These are phyloP conservation scores for Russula olivacea DNA, from an alignment of 768 basidiomycete species.

Conservation along the genomic window DNA sequence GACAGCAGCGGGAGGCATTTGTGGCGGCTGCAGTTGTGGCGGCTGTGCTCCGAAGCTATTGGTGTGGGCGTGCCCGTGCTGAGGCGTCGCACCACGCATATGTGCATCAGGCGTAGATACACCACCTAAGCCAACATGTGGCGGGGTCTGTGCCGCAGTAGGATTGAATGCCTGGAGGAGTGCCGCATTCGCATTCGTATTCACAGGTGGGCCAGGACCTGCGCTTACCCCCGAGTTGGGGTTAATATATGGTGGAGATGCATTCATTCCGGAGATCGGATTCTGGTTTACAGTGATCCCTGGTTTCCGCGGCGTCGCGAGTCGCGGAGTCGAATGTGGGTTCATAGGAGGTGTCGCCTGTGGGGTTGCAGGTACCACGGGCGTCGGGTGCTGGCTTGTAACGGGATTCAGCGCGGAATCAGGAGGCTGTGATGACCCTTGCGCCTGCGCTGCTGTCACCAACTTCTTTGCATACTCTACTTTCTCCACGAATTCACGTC, in stretches of 20 bases:
- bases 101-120: conserved; percentile 1
- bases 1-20: conserved; percentile 8
- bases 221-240: not conserved
- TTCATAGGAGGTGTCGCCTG: conserved; percentile 6
- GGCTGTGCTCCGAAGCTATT: conserved; percentile 2
- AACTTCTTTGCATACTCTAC: not conserved
- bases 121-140: conserved; percentile 1
- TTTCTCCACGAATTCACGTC: not conserved
- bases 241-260: not conserved
- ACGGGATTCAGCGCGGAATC: not conserved
- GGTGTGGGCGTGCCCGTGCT: conserved; percentile 5
- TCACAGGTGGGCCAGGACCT: not conserved
- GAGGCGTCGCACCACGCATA: not conserved
- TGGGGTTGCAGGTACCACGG: conserved; percentile 7
- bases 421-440: conserved; percentile 12
- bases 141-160: conserved; percentile 2
- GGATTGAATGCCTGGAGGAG: conserved; percentile 11
- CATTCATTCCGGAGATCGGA: not conserved
- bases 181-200: conserved; percentile 8
- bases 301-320: conserved; percentile 6
- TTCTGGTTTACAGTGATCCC: conserved; percentile 6
- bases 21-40: not conserved
- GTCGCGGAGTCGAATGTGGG: conserved; percentile 10
- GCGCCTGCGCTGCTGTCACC: conserved; percentile 8
- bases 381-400: conserved; percentile 9